Evolutionary conservation across 2,329 filamentous ascomycete species (phyloP), one percentile per base, ranked within the genome.

Genomic region (Fusarium nisikadoi): DNA sequence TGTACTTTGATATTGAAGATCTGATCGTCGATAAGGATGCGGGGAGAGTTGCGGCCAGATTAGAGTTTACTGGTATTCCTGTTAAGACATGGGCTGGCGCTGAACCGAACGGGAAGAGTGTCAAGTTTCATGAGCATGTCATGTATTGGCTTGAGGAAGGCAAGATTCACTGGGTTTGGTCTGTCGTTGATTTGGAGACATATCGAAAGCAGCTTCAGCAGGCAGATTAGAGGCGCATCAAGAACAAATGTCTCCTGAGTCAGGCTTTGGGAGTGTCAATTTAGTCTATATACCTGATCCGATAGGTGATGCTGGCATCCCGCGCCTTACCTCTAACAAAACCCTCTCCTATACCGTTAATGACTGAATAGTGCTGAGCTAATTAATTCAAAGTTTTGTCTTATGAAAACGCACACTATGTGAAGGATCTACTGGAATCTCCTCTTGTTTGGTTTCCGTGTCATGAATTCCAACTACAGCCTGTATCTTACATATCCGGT

Each of bases 111-210:
- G 57, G 71, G 1, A 47, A 54, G 6, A 17, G 3, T 7, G 68
- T 74, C 4, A 55, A 25, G n/a, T 74, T 74, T 3, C 68, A 74
- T 20, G 71, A 74, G 4, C 64, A 74, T 69, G 71, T 69, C 4
- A 74, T 74, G 68, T 74, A 74, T 29, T 74, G 57, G 71, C 23
- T 74, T 13, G 54, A 66, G 0, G 11, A 45, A 0, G 64, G 58
- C 2, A 71, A 33, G 14, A 63, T 74, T 14, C 42, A 61, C 2
- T 65, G 71, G 60, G 68, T 74, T 6, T 69, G 68, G 71, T 73
- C 71, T 23, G 50, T 69, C 5, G 56, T 74, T 8, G 71, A 74
- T 8, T 39, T 74, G 8, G 60, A 71, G 0, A 27, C 39, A 0
- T 73, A 73, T 27, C 36, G 70, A 23, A 29, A 46, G 6, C 62